Evolutionary conservation across 2,329 filamentous ascomycete species (phyloP), one percentile per base, ranked within the genome.

Genomic region (Fusarium marasasianum): DNA sequence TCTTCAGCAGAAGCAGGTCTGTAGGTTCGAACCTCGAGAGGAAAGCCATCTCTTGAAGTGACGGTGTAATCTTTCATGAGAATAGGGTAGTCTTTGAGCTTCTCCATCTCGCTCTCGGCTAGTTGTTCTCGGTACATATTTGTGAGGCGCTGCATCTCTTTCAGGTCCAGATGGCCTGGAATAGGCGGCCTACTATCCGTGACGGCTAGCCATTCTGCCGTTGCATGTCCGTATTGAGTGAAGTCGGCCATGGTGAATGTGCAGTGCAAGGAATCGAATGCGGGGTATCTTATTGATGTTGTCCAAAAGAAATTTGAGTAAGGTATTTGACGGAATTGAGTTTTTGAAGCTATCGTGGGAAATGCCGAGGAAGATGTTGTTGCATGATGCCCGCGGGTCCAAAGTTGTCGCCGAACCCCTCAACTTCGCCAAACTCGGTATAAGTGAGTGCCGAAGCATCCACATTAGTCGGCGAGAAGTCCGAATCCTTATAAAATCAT

Each of bases 191-290:
- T 63, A 4, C 73, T 50, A 11, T 69, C 69, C 10, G 57, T 57
- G 43, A 83, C 82, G 0, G 81, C 83, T 6, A 83, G 68, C 86
- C 86, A 87, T 76, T 86, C 86, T 6, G 81, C 77, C 63, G 82
- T 84, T 11, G 82, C 80, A 5, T 78, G 79, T 29, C 82, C 83
- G 64, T 86, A 87, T 64, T 78, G 63, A 1, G 84, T 81, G n/a
- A 77, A 78, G 41, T 79, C 77, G 26, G 69, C 76, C 77, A 78
- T 78, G 35, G 8, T 29, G 5, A 15, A 10, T 12, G 15, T 13
- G 8, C 24, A 13, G 8, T 20, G 0, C 3, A 13, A 26, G 43
- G 1, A 20, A 45, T n/a, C 10, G 10, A 33, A 7, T n/a, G 4
- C 6, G 15, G 47, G 22, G 18, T 24, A 33, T 48, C 43, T 9